phyloP scores from a whole-genome alignment of 1,284 basidiomycete species.

The Apiotrichum veenhuisii region DNA sequence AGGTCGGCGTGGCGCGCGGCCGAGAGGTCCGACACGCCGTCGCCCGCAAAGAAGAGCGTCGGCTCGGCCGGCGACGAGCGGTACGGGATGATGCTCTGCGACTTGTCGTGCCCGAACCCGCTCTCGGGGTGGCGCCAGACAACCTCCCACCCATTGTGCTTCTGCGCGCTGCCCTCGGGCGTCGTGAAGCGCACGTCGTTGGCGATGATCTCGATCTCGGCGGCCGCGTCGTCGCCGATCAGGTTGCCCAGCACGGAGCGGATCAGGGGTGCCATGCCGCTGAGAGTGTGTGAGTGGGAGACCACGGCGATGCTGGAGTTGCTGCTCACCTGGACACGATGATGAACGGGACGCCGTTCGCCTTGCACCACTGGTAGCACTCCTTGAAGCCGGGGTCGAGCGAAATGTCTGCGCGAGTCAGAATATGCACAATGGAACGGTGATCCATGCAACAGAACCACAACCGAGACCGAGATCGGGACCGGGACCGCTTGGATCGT shows the following conservation, averaged over 20 bases:
- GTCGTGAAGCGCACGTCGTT: conserved; percentile 68
- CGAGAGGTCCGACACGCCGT: conserved; percentile 85
- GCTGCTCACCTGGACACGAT: conserved; percentile 76
- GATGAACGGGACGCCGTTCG: conserved; percentile 73
- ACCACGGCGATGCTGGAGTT: background rate
- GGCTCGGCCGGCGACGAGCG: conserved; percentile 65
- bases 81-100: conserved; percentile 83
- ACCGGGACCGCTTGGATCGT: too few relatives aligned
- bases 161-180: conserved; percentile 57
- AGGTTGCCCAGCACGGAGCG: conserved; percentile 74
- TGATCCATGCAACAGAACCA: too few relatives aligned
- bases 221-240: conserved; percentile 66
- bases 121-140: conserved; percentile 82
- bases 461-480: too few relatives aligned
- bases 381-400: conserved; percentile 83
- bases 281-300: conserved; percentile 37
- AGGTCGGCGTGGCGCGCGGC: conserved; percentile 85
- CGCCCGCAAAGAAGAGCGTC: conserved; percentile 88
- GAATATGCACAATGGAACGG: background rate
- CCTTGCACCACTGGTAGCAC: conserved; percentile 77
- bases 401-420: conserved; percentile 60
- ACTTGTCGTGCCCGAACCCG: conserved; percentile 89
- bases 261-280: conserved; percentile 88
- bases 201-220: conserved; percentile 79
- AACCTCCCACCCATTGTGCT: conserved; percentile 63